Conservation (phyloP, 352 stramenopile species). For the Globisporangium spinosum region DNA sequence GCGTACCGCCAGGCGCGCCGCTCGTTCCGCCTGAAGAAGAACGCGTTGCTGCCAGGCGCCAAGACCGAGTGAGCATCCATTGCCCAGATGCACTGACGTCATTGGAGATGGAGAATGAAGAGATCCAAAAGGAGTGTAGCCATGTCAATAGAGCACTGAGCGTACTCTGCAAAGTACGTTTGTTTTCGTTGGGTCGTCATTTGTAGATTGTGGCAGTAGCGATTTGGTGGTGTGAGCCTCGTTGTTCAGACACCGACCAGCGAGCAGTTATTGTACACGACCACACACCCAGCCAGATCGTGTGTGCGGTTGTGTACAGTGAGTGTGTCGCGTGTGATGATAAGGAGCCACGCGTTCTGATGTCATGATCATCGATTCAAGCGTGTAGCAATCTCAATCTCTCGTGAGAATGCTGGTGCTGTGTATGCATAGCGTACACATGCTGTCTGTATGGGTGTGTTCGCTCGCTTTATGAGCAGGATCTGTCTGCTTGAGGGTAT, state of each 20-base stretch:
- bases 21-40: constrained; percentile 32
- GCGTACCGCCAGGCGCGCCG: constrained; percentile 71
- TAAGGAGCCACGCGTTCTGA: constrained; percentile 6
- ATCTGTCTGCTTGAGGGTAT: neutral
- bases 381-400: neutral
- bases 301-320: too few relatives aligned
- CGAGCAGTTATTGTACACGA: neutral
- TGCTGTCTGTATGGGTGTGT: neutral
- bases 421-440: neutral
- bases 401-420: neutral
- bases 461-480: neutral
- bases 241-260: neutral
- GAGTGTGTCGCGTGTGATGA: neutral
- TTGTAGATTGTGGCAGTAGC: neutral
- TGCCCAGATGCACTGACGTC: neutral
- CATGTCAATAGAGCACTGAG: neutral
- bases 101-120: neutral
- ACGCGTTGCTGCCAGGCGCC: neutral
- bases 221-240: neutral
- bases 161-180: neutral
- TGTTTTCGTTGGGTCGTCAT: neutral
- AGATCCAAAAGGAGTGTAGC: neutral
- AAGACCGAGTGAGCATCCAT: neutral
- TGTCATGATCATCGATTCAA: neutral
- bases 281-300: neutral